A percentile compares a stretch with the other conserved stretches of the same genome.
These are phyloP conservation scores for Dendryphion nanum DNA, from an alignment of 2,329 filamentous ascomycete genomes.

Conservation along the genomic window DNA sequence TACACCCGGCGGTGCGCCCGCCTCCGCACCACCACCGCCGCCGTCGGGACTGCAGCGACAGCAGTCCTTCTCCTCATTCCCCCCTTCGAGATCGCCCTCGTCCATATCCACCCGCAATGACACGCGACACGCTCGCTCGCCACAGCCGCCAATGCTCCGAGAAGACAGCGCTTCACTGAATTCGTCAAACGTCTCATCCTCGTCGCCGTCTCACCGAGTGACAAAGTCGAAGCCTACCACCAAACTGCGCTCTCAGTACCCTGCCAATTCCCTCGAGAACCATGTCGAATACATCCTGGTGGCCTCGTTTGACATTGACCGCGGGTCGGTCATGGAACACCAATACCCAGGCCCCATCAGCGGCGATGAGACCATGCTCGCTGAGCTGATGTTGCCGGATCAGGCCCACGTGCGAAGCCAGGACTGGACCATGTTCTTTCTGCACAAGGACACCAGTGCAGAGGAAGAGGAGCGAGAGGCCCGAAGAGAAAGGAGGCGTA, in stretches of 20 bases:
- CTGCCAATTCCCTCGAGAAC: slow-evolving; percentile 59
- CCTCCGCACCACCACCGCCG: too few relatives aligned
- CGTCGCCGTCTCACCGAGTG: slow-evolving; percentile 17
- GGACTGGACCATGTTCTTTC: slow-evolving; percentile 98
- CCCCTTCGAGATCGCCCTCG: slow-evolving; percentile 40
- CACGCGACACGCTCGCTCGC: slow-evolving; percentile 31
- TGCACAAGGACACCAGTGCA: slow-evolving; percentile 89
- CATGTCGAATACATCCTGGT: slow-evolving; percentile 99
- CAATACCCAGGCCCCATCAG: slow-evolving; percentile 95
- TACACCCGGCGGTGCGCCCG: slow-evolving; percentile 11
- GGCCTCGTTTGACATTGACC: slow-evolving; percentile 94
- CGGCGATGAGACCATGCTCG: slow-evolving; percentile 96
- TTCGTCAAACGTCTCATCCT: slow-evolving; percentile 27
- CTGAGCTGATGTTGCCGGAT: slow-evolving; percentile 96
- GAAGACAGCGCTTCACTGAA: slow-evolving; percentile 29
- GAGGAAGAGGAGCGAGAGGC: slow-evolving; percentile 69
- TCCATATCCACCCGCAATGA: slow-evolving; percentile 36
- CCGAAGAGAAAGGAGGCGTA: slow-evolving; percentile 56
- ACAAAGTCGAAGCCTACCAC: slow-evolving; percentile 6
- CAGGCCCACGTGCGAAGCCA: slow-evolving; percentile 92
- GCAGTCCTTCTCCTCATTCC: slow-evolving; percentile 45
- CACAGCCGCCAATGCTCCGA: slow-evolving; percentile 34
- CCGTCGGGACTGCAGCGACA: slow-evolving; percentile 35
- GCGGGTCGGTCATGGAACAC: slow-evolving; percentile 96
- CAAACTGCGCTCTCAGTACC: slow-evolving; percentile 49